Base-by-base conservation (phyloP, 352 stramenopile genomes). In the Elongisporangium prolatum region DNA sequence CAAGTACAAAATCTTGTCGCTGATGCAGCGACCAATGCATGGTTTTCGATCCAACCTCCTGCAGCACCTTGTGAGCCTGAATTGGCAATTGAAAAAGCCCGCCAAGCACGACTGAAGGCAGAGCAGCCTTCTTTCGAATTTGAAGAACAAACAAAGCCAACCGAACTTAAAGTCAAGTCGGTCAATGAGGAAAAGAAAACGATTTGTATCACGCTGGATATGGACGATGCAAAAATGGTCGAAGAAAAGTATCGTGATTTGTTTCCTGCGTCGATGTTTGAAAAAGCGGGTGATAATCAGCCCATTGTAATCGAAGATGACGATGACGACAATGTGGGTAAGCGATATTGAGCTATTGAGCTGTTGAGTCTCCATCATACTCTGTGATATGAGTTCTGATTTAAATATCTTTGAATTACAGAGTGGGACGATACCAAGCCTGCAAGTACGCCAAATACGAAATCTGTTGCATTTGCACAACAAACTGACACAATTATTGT, bases 151-250 rank as follows among this genome's bases (percentile, higher is more conserved):
- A 21, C 16, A 17, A 54, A 48, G 20, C 40, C 28, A 13, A 40
- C 14, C 5, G 28, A 40, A 13, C 28, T 14, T 2, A 40, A 40
- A 13, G 5, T 8, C 28, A 40, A 40, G 28, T 20, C 25, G 9
- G 52, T 28, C 22, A 48, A 53, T 28, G 52, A 55, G 20, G 34
- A 52, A 3, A 50, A 47, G 8, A 40, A 66, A 50, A 59, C 16
- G 18, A 62, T 89, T 6, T 75, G 59, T 13, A 73, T 89, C 47
- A 64, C 71, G 7, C 67, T 88, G 58, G 82, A 86, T 17, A 25
- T 59, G 22, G 74, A 84, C 9, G 77, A 88, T 10, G 22, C 75
- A 6, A 57, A 66, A 16, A 24, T 40, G 3, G 21, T 61, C 8
- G 55, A 67, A 21, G 47, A 57, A 24, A 64, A 63, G 57, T 69